Conservation (phyloP, 345 rosid genomes). For the Aurinia saxatilis region DNA sequence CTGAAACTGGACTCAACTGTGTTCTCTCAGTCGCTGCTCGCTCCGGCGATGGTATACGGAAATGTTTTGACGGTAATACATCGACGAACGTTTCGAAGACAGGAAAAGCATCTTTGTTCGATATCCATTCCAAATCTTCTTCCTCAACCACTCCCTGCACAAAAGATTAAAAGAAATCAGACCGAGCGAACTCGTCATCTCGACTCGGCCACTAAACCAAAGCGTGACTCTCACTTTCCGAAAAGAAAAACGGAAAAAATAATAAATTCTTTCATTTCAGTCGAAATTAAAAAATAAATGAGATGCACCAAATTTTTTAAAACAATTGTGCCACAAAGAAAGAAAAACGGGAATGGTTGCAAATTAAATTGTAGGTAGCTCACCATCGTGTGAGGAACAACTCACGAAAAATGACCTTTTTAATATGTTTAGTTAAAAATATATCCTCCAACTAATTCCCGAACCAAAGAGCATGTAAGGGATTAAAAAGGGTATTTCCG, state of each 20-base stretch:
- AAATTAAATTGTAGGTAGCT: slow-evolving; percentile 31
- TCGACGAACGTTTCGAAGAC: slow-evolving; percentile 53
- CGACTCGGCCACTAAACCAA: too few relatives aligned
- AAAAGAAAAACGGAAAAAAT: too few relatives aligned
- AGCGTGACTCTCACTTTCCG: too few relatives aligned
- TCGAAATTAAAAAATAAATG: slow-evolving; percentile 2
- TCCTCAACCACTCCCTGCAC: slow-evolving; percentile 46
- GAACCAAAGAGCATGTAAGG: not conserved
- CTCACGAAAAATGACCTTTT: slow-evolving; percentile 34
- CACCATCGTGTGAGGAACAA: slow-evolving; percentile 42
- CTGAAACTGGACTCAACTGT: slow-evolving; percentile 58
- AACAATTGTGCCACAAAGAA: not conserved
- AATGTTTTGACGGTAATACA: slow-evolving; percentile 19
- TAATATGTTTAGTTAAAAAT: not conserved
- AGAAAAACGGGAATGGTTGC: slow-evolving; percentile 14
- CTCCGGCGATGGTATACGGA: slow-evolving; percentile 14
- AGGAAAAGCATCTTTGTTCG: slow-evolving; percentile 71
- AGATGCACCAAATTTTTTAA: not conserved
- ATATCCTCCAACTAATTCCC: slow-evolving; percentile 23
- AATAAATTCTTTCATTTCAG: too few relatives aligned
- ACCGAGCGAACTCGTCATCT: slow-evolving; percentile 13
- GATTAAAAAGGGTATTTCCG: slow-evolving; percentile 29
- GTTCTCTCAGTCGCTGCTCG: slow-evolving; percentile 16
- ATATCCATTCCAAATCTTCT: slow-evolving; percentile 85
- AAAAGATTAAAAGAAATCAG: not conserved